A percentile compares a stretch with the other conserved stretches of the same genome.
These are phyloP conservation scores for Tuber melanosporum DNA, from an alignment of 495 filamentous ascomycete genomes.

Conservation along the genomic window DNA sequence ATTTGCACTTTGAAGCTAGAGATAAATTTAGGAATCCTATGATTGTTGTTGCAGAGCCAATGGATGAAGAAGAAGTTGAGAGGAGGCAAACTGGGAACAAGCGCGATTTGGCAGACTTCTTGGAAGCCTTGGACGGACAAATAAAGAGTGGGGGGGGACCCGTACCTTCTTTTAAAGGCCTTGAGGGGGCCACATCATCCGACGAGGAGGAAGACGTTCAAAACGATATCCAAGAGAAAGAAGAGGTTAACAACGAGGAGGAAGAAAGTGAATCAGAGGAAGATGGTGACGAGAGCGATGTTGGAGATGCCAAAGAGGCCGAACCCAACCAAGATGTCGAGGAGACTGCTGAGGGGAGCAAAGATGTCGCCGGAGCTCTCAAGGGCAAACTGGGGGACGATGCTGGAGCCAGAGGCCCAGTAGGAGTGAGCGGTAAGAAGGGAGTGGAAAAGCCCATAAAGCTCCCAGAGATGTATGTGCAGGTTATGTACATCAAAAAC, in stretches of 20 bases:
- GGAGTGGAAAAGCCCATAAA: not conserved
- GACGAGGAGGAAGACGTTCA: conserved; percentile 21
- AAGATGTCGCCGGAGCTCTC: conserved; percentile 8
- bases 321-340: conserved; percentile 33
- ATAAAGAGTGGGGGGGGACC: conserved; percentile 17
- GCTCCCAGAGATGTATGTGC: conserved; percentile 6
- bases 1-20: conserved; percentile 80
- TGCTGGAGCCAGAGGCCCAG: not conserved
- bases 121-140: conserved; percentile 22
- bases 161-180: conserved; percentile 6
- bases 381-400: not conserved
- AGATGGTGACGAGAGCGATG: conserved; percentile 20
- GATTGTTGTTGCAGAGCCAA: conserved; percentile 84
- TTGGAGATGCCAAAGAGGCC: conserved; percentile 23
- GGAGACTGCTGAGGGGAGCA: conserved; percentile 9
- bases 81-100: conserved; percentile 62
- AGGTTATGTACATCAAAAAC: conserved; percentile 61
- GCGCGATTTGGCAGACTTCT: conserved; percentile 59
- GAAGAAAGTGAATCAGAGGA: conserved; percentile 36
- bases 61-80: conserved; percentile 63
- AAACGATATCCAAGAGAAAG: conserved; percentile 36
- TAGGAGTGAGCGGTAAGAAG: not conserved
- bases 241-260: conserved; percentile 24
- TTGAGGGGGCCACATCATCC: conserved; percentile 3
- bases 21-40: conserved; percentile 58